Conservation (phyloP, 768 basidiomycete genomes). For the Suillus americanus region DNA sequence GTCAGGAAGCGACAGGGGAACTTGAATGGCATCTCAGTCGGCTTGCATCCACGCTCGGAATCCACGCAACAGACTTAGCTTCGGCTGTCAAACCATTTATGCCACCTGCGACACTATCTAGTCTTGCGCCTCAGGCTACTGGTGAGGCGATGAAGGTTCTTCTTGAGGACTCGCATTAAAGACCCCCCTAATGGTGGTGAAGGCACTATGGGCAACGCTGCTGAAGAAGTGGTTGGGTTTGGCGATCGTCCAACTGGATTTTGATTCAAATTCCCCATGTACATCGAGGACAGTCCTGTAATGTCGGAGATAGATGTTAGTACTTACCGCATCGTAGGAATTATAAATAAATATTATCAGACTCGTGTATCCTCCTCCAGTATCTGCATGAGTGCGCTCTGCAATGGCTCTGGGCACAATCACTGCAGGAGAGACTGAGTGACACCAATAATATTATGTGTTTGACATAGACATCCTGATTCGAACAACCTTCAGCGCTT, state of each 20-base stretch:
- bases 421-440: neutral
- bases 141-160: slow-evolving; percentile 42
- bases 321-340: neutral
- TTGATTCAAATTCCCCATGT: neutral
- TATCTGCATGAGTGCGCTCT: neutral
- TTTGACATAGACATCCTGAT: neutral
- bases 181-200: neutral
- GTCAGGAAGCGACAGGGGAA: slow-evolving; percentile 16
- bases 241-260: slow-evolving; percentile 35
- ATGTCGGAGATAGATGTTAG: neutral
- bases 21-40: slow-evolving; percentile 60
- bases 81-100: slow-evolving; percentile 60
- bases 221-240: slow-evolving; percentile 43
- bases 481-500: neutral
- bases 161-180: slow-evolving; percentile 11
- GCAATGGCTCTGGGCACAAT: neutral
- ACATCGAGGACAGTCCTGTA: neutral
- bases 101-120: slow-evolving; percentile 59
- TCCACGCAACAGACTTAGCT: slow-evolving; percentile 60
- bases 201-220: slow-evolving; percentile 32
- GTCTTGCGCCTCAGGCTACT: slow-evolving; percentile 46
- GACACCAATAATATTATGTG: neutral
- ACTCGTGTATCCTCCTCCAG: neutral
- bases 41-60: slow-evolving; percentile 61
- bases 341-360: neutral